phyloP scores from a whole-genome alignment of 352 stramenopile genomes.

The Pythium utonaiense region DNA sequence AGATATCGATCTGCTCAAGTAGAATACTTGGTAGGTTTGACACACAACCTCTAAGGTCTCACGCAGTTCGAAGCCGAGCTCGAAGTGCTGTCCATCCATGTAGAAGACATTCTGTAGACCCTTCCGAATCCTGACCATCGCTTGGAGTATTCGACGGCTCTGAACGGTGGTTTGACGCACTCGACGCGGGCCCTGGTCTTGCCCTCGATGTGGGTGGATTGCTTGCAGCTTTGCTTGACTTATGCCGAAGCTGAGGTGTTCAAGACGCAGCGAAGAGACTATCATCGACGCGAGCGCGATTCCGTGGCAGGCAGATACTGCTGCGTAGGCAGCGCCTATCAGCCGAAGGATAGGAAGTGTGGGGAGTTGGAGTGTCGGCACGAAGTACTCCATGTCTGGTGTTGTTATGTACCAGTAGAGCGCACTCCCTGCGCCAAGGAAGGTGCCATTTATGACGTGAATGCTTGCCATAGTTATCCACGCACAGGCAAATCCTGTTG shows the following conservation, averaged over 20 bases:
- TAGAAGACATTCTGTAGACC: not conserved
- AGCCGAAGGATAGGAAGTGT: not conserved
- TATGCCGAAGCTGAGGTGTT: not conserved
- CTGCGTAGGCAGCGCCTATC: not conserved
- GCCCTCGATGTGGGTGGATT: not conserved
- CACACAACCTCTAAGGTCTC: conserved; percentile 16
- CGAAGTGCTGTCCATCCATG: conserved; percentile 13
- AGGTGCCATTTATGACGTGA: conserved; percentile 2
- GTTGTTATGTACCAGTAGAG: conserved; percentile 23
- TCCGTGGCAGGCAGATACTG: not conserved
- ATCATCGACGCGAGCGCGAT: not conserved
- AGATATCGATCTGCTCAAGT: conserved; percentile 6
- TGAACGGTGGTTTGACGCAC: not conserved
- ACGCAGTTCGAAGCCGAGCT: conserved; percentile 4
- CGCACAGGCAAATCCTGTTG: not conserved
- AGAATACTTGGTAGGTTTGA: conserved; percentile 20
- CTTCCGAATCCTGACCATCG: not conserved
- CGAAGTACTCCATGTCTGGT: conserved; percentile 2
- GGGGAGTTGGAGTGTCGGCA: conserved; percentile 2
- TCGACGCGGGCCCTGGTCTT: no score
- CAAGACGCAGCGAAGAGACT: not conserved
- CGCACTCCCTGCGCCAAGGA: not conserved
- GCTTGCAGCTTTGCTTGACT: not conserved
- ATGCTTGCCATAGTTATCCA: not conserved
- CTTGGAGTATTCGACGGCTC: not conserved